Base-by-base conservation (phyloP, 176 grass and related monocot genomes). In the Chrysopogon serrulatus region DNA sequence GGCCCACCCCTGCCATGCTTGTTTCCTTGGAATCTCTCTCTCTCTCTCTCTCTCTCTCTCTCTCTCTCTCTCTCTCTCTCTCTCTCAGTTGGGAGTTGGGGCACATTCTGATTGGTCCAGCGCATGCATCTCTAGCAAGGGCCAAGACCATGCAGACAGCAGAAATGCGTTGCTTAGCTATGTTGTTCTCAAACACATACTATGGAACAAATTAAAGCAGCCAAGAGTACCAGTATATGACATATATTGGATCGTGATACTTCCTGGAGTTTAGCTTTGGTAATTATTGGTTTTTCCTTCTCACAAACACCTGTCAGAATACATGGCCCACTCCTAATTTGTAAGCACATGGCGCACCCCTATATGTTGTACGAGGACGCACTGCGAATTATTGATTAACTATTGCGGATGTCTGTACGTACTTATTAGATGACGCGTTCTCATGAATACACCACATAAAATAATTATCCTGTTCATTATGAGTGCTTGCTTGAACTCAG, bases 11-110 rank as follows among this genome's bases (percentile, higher is more conserved):
- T 84, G 84, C 57, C 85, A 66, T n/a, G 56, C 77, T 86, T 86
- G 78, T 67, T 66, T 81, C 69, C 78, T 80, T 87, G 78, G 60
- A 87, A 86, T 81, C 69, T 81, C 35, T 62, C 74, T 57, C 62
- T 75, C 34, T 16, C 66, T 27, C 79, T 14, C 34, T n/a, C 3
- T 37, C 36, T 39, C 39, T 64, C 61, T 64, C 54, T 57, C 61
- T 64, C 60, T 63, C 60, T 62, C 26, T 61, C 57, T 28, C 24
- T 28, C 13, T 47, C 44, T 47, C 44, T 14, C 60, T 62, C 26
- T 65, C 28, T 27, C 10, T 32, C 9, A 44, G 39, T n/a, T 37
- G 43, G 78, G 30, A 65, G 45, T 56, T 77, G 73, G 72, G 72
- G 47, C 82, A 57, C 83, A 85, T 70, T 39, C 39, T 78, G 63